Conservation (phyloP, 2,329 filamentous ascomycete species). For the Claviceps capensis region DNA sequence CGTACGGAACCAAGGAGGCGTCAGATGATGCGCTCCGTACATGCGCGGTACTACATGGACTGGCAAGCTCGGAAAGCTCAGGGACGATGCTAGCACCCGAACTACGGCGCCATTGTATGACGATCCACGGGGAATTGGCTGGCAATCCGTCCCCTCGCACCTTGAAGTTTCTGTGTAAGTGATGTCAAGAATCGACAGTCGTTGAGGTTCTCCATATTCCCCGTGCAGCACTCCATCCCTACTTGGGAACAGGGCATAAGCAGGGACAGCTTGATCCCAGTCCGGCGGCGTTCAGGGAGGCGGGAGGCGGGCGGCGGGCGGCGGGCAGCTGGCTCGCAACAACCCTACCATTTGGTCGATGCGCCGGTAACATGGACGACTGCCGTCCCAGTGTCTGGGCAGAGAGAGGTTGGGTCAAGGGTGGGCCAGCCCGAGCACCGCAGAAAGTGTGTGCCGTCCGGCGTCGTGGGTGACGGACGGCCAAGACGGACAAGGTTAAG, state of each 20-base stretch:
- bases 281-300: neutral
- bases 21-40: neutral
- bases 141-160: neutral
- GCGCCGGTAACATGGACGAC: neutral
- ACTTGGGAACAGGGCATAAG: neutral
- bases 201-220: neutral
- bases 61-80: neutral
- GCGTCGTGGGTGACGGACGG: neutral
- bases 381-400: neutral
- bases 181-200: neutral
- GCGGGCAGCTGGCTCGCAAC: neutral
- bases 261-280: neutral
- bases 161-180: neutral
- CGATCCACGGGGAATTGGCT: neutral
- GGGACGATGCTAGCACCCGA: neutral
- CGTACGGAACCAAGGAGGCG: neutral
- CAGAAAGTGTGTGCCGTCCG: neutral
- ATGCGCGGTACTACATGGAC: neutral
- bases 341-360: conserved; percentile 3
- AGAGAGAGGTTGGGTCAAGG: neutral
- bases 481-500: conserved; percentile 2
- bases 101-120: neutral
- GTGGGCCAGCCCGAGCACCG: neutral
- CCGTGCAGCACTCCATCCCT: neutral
- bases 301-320: neutral